A percentile compares a stretch with the other conserved stretches of the same genome.
These are phyloP conservation scores for Moniliophthora roreri DNA, from an alignment of 1,284 basidiomycete genomes.

Conservation along the genomic window DNA sequence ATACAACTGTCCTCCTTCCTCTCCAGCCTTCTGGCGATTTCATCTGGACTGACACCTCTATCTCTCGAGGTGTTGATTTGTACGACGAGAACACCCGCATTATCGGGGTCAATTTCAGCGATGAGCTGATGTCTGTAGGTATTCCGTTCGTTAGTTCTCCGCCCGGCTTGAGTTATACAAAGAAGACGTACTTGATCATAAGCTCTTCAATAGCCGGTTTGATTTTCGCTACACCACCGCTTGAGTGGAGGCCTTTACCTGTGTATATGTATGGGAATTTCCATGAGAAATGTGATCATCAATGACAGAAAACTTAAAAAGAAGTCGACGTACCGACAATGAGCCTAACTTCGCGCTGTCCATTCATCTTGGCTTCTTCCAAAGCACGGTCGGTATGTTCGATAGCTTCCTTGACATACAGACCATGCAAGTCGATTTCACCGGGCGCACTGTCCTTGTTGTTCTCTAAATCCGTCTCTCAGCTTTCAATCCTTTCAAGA, in stretches of 20 bases:
- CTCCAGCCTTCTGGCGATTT: conserved; percentile 58
- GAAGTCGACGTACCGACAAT: conserved; percentile 74
- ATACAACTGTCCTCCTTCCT: conserved; percentile 58
- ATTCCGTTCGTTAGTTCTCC: conserved; percentile 22
- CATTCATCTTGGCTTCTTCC: conserved; percentile 62
- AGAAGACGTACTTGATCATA: conserved; percentile 66
- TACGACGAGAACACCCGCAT: conserved; percentile 86
- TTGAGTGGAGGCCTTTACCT: conserved; percentile 87
- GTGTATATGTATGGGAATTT: conserved; percentile 1
- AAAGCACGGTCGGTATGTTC: conserved; percentile 70
- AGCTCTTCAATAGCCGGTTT: conserved; percentile 92
- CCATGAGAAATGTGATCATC: conserved; percentile 5
- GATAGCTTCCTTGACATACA: conserved; percentile 94
- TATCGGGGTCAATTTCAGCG: conserved; percentile 80
- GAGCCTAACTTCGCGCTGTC: conserved; percentile 72
- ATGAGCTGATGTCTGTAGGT: conserved; percentile 63
- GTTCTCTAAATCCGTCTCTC: conserved; percentile 57
- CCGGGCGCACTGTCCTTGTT: conserved; percentile 75
- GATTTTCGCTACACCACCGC: conserved; percentile 80
- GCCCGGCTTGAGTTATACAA: neutral
- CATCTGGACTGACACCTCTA: conserved; percentile 53
- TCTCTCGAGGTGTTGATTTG: conserved; percentile 53
- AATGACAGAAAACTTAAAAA: neutral
- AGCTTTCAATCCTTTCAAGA: neutral
- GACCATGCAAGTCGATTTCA: conserved; percentile 87